Evolutionary conservation across 352 stramenopile genomes (phyloP).

Genomic region (Plasmopara viticola): DNA sequence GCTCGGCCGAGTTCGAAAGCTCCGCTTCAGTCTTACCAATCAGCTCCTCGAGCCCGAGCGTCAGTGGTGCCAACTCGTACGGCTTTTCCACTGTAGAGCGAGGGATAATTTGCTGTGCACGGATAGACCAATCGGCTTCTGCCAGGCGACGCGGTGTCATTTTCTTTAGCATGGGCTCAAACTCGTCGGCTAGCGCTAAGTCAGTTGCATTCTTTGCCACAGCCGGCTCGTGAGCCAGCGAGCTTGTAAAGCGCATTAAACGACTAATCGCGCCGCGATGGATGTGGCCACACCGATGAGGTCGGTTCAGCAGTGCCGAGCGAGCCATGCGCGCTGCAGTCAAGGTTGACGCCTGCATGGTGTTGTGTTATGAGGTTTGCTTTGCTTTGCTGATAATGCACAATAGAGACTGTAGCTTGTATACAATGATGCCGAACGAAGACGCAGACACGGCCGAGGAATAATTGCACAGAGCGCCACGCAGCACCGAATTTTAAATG

Average conservation of each 20-base stretch:
- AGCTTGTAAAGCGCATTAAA: slow-evolving; percentile 24
- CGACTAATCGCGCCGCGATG: slow-evolving; percentile 10
- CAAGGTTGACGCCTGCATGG: slow-evolving; percentile 23
- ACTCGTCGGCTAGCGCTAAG: slow-evolving; percentile 9
- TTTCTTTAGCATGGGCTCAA: slow-evolving; percentile 14
- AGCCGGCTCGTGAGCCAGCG: slow-evolving; percentile 17
- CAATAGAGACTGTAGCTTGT: not conserved
- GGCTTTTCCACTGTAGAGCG: slow-evolving; percentile 37
- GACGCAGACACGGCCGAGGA: not conserved
- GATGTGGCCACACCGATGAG: slow-evolving; percentile 3
- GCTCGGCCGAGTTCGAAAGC: slow-evolving; percentile 5
- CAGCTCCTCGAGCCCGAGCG: slow-evolving; percentile 18
- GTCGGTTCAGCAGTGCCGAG: slow-evolving; percentile 7
- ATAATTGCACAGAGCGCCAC: too few species aligned
- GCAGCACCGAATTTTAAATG: not conserved
- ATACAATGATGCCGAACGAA: not conserved
- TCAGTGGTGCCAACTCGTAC: slow-evolving; percentile 27
- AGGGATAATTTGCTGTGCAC: slow-evolving; percentile 43
- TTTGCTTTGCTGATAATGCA: slow-evolving; percentile 6
- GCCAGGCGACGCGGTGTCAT: slow-evolving; percentile 16
- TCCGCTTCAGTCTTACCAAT: slow-evolving; percentile 11
- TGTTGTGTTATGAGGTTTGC: not conserved
- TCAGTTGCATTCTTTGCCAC: slow-evolving; percentile 12
- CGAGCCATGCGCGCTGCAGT: slow-evolving; percentile 20
- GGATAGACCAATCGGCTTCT: slow-evolving; percentile 55